Percentiles rank a stretch among this genome's conserved stretches.
Evolutionary conservation across 768 basidiomycete species (phyloP).

Genomic region (Kwoniella bestiolae): DNA sequence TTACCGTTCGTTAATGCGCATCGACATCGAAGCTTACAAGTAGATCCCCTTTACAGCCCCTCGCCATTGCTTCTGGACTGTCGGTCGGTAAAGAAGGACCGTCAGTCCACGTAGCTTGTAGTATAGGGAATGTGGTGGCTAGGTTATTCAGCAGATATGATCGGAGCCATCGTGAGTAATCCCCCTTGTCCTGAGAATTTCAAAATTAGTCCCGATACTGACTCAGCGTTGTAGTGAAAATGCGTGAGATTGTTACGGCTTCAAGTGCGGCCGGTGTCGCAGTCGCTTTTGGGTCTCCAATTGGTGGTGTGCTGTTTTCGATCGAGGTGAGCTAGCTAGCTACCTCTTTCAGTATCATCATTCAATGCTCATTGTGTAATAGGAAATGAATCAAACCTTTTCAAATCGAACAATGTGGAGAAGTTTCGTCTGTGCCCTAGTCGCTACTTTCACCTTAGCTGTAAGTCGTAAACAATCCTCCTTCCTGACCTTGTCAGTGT

Average conservation of each 20-base stretch:
- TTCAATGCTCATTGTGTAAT: constrained; percentile 7
- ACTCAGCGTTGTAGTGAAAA: constrained; percentile 57
- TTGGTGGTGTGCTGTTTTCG: constrained; percentile 95
- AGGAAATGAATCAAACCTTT: constrained; percentile 99
- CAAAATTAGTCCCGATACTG: not conserved
- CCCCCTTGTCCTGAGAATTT: not conserved
- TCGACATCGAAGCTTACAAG: not conserved
- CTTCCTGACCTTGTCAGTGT: not conserved
- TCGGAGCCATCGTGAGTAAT: constrained; percentile 76
- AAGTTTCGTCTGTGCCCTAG: constrained; percentile 94
- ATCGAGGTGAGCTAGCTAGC: constrained; percentile 71
- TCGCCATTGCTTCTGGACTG: constrained; percentile 94
- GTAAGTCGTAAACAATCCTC: constrained; percentile 62
- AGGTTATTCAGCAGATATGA: constrained; percentile 79
- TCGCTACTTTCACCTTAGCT: constrained; percentile 93
- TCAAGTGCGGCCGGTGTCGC: constrained; percentile 97
- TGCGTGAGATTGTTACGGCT: constrained; percentile 88
- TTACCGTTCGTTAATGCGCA: too few relatives aligned
- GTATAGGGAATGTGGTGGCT: constrained; percentile 88
- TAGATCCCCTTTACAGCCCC: constrained; percentile 65
- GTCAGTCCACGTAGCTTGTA: constrained; percentile 95
- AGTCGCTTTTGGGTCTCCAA: constrained; percentile 97
- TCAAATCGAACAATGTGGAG: constrained; percentile 99
- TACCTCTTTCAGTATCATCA: not conserved
- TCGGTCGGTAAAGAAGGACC: constrained; percentile 99